Evolutionary conservation across 2,329 filamentous ascomycete species (phyloP).

Genomic region (Metarhizium guizhouense): DNA sequence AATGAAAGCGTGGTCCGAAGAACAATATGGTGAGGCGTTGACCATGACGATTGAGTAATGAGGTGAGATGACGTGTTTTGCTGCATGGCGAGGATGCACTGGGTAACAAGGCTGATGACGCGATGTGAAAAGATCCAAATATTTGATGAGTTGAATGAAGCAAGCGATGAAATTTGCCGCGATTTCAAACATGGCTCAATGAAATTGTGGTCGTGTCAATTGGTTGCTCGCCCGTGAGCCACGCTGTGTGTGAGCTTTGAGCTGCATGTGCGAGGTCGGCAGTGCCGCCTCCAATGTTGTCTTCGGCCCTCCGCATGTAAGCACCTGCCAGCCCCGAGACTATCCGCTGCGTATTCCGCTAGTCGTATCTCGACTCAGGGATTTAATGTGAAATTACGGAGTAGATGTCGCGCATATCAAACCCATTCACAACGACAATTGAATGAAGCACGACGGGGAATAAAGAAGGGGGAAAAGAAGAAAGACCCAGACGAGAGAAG

Average conservation of each 20-base stretch:
- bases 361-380: neutral
- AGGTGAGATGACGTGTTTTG: neutral
- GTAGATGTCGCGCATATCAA: neutral
- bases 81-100: too few relatives aligned
- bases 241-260: too few relatives aligned
- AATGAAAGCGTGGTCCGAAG: constrained; percentile 26
- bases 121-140: too few relatives aligned
- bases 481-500: neutral
- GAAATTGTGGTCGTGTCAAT: too few relatives aligned
- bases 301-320: too few relatives aligned
- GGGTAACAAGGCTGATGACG: too few relatives aligned
- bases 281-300: too few relatives aligned
- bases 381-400: neutral
- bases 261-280: neutral
- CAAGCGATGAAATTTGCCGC: too few relatives aligned
- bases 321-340: neutral
- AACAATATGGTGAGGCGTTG: constrained; percentile 24
- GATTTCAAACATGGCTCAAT: too few relatives aligned
- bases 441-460: neutral
- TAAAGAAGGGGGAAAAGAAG: neutral
- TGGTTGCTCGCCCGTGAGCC: too few relatives aligned
- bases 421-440: neutral
- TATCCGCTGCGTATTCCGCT: neutral
- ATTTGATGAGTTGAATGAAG: too few relatives aligned
- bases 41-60: constrained; percentile 13